Conservation (phyloP, 2,329 filamentous ascomycete genomes). For the Pyricularia pennisetigena region DNA sequence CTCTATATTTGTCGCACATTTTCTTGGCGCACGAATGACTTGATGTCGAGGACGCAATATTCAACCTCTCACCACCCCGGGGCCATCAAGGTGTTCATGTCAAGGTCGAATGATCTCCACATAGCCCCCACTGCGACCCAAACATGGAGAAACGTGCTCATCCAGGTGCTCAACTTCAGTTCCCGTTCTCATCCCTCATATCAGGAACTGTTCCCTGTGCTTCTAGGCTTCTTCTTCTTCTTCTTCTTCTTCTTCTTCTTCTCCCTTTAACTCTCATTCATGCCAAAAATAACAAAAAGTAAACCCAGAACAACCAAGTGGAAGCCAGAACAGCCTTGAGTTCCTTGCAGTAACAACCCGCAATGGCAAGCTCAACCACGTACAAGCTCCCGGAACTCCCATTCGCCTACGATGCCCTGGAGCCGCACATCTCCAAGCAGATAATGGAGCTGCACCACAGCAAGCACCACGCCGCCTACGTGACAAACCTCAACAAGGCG, state of each 20-base stretch:
- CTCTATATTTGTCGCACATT: background rate
- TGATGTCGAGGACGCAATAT: background rate
- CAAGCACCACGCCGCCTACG: constrained; percentile 92
- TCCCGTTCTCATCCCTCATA: background rate
- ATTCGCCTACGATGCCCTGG: constrained; percentile 38
- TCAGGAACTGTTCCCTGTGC: background rate
- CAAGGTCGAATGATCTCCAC: background rate
- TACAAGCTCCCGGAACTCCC: constrained; percentile 20
- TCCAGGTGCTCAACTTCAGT: background rate
- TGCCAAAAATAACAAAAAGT: background rate
- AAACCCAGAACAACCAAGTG: background rate
- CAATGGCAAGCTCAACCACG: constrained; percentile 4
- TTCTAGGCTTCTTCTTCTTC: background rate
- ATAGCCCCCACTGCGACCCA: background rate
- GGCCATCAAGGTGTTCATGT: background rate
- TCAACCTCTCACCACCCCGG: background rate
- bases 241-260: too few relatives aligned
- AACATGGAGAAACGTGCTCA: background rate
- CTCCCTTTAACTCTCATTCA: background rate
- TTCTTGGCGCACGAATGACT: background rate
- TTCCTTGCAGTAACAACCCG: background rate
- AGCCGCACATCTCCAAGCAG: constrained; percentile 65
- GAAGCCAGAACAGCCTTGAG: background rate
- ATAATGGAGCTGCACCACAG: constrained; percentile 96
- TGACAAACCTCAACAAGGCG: constrained; percentile 78